Evolutionary conservation across 805 yeast species (phyloP), one percentile per base, ranked within the genome.

Genomic region (Hanseniaspora hatyaiensis): DNA sequence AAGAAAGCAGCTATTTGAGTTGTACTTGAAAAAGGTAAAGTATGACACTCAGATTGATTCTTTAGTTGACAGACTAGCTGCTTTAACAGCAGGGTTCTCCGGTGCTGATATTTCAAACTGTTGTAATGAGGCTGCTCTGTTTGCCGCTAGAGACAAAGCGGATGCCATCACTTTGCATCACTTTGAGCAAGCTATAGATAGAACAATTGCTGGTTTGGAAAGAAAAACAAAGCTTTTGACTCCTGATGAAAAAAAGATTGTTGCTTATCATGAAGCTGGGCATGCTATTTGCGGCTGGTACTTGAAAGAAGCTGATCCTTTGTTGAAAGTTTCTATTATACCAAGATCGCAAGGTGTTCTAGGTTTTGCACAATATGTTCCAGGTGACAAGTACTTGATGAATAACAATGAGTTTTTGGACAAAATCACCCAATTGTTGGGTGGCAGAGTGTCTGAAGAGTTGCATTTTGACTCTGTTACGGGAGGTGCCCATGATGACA

Each of bases 261-360:
- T 87, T 42, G 95, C 96, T 0, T 87, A 83, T 61, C 96, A 87
- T 64, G 96, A 87, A 66, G 96, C 96, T 1, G 96, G 96, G 0
- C 96, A 87, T 63, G 96, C 96, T 3, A 81, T 87, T 41, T 83
- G 95, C 65, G 96, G 96, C 19, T 88, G 96, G 96, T 85, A 70
- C 60, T 70, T 87, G 59, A 75, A 78, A 65, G 78, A 68, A 66
- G 96, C 96, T 9, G 95, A 87, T 62, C 96, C 96, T 6, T 68
- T 87, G 51, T 74, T 88, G 51, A 87, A 87, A 64, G 96, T 87
- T n/a, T 82, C 94, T 18, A 87, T 87, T 55, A 84, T 87, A 52
- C 96, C 96, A 50, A 77, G 95, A 64, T 96, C 96, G 19, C 84
- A 82, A 63, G 95, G 95, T 43, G 95, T 95, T 12, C 69, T 87